Base-by-base conservation (phyloP, 2,329 filamentous ascomycete genomes). In the Fusarium pininemorale region DNA sequence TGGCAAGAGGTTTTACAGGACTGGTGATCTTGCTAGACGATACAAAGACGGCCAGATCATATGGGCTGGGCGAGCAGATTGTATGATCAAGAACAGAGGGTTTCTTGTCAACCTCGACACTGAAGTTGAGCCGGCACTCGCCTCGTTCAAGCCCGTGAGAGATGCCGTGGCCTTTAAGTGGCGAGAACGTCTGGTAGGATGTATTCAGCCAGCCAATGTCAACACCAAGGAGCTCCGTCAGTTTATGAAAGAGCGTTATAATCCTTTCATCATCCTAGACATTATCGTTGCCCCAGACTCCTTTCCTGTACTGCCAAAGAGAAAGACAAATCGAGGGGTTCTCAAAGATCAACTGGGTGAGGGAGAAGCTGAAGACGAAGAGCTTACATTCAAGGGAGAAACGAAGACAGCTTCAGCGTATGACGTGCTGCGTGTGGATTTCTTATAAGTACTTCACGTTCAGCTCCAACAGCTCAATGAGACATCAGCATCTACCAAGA, bases 301-400 rank as follows among this genome's bases (percentile, higher is more conserved):
- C 5, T 44, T 44, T 24, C 42, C 42, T 15, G 5, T 44, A 18
- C 42, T 6, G 4, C n/a, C 42, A 44, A 44, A 44, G 0, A 5
- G 42, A 44, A 44, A 44, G 42, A 3, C 15, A 0, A 10, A 44
- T 44, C 42, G n/a, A 18, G 42, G 42, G 5, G 42, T 15, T 2
- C 42, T 44, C 10, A 24, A 44, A 44, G 42, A 44, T 10, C 6
- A 44, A 7, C 42, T 44, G 3, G 42, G 8, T 8, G 6, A 44
- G 10, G n/a, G 10, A 12, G 42, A 44, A n/a, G n/a, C n/a, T n/a
- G n/a, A n/a, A n/a, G 42, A 24, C 5, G n/a, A 44, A 44, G 42
- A 24, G 42, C 3, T 16, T 18, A 0, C 10, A 0, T 44, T 12
- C 2, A 6, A 24, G 6, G 15, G 15, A 44, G 15, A 44, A 44